Base-by-base conservation (phyloP, 1,284 basidiomycete species). In the Fereydounia khargensis region DNA sequence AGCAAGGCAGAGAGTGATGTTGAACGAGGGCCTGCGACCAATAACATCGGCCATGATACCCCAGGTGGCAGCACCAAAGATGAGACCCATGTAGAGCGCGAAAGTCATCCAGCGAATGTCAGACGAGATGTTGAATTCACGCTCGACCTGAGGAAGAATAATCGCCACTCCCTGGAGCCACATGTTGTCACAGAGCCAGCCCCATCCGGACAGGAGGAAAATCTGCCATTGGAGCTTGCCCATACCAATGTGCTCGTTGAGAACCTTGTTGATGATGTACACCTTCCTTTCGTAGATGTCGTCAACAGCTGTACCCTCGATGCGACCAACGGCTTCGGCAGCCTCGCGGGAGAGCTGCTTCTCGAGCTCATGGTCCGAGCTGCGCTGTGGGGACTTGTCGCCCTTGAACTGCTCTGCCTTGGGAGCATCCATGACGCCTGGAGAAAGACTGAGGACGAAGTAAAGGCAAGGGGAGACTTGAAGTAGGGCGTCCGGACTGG, bases 191-290 rank as follows among this genome's bases (percentile, higher is more conserved):
- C 65, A 50, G 42, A 71, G 52, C 65, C 65, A 69, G 31, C 68
- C 65, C 36, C 65, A 63, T 36, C 68, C 68, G 21, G 63, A 51
- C 18, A 67, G 61, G 33, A 62, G 38, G 35, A 70, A 58, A 25
- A 65, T 48, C 43, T 66, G 64, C 66, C 66, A 69, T 40, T 62
- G 59, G 10, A 62, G 49, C 50, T 65, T 64, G 47, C 69, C 70
- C 69, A 73, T 71, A 32, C 68, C 68, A 22, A 73, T 70, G 34
- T 73, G 49, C 27, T 74, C 70, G 51, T 71, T 72, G 51, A 74
- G 68, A 28, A 73, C 64, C 48, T 64, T 60, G 61, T 74, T 74
- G 44, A 74, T 46, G 33, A 74, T 68, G 45, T 66, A 73, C 34
- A 69, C 65, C 45, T 74, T 74, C 39, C 70, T 52, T 32, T 50